phyloP scores from a whole-genome alignment of 2,329 filamentous ascomycete species.

The Ascochyta rabiei region DNA sequence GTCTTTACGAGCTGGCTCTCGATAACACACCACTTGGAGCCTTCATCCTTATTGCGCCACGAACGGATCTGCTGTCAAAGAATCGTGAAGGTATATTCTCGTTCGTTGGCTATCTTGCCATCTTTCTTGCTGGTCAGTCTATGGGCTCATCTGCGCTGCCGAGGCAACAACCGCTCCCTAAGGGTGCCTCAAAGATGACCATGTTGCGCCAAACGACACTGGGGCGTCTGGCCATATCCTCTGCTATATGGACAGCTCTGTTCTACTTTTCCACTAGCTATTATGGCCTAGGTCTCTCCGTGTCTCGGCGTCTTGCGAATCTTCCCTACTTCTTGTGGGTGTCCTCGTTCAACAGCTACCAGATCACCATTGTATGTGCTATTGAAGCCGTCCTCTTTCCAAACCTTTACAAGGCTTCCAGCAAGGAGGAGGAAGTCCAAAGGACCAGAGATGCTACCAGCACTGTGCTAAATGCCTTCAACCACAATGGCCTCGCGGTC shows the following conservation, averaged over 20 bases:
- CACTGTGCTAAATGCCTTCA: conserved; percentile 79
- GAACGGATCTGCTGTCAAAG: conserved; percentile 79
- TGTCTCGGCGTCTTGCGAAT: conserved; percentile 90
- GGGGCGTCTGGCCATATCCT: conserved; percentile 68
- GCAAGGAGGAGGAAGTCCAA: conserved; percentile 64
- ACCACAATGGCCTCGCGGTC: conserved; percentile 82
- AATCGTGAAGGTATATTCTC: conserved; percentile 97
- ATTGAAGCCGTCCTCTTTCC: conserved; percentile 83
- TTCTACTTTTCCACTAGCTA: conserved; percentile 74
- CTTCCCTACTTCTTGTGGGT: conserved; percentile 94
- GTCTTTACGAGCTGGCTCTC: conserved; percentile 75
- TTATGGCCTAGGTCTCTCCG: conserved; percentile 68
- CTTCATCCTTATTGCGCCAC: conserved; percentile 82
- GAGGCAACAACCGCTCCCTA: conserved; percentile 52
- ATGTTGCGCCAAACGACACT: conserved; percentile 64
- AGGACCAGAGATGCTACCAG: conserved; percentile 75
- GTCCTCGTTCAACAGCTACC: conserved; percentile 85
- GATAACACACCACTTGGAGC: conserved; percentile 76
- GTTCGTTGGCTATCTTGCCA: conserved; percentile 90
- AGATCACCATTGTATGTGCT: conserved; percentile 77
- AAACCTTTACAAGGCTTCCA: conserved; percentile 64
- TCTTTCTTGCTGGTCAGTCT: conserved; percentile 89
- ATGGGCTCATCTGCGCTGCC: conserved; percentile 81
- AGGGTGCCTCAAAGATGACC: conserved; percentile 51
- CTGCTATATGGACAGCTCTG: conserved; percentile 69